Evolutionary conservation across 2,329 filamentous ascomycete species (phyloP).

Genomic region (Fusarium nematophilum): DNA sequence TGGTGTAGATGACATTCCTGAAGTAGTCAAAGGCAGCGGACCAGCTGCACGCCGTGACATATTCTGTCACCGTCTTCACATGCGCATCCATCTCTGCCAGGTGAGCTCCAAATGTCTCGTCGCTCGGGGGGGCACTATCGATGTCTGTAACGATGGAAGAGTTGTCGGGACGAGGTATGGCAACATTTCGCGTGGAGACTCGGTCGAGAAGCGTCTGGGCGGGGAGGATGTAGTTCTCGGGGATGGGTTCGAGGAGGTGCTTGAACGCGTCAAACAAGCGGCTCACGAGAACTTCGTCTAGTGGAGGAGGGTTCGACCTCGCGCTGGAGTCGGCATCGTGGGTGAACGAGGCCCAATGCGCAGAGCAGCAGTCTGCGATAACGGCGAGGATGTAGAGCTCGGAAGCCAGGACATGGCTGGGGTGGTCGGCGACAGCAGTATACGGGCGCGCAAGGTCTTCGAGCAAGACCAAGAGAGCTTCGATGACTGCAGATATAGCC

Average conservation of each 20-base stretch:
- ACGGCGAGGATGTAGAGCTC: constrained; percentile 73
- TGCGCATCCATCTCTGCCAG: constrained; percentile 63
- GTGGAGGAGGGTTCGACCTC: constrained; percentile 48
- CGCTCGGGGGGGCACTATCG: constrained; percentile 28
- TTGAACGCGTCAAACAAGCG: constrained; percentile 68
- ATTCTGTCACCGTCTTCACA: constrained; percentile 70
- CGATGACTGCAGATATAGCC: constrained; percentile 65
- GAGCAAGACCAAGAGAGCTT: constrained; percentile 66
- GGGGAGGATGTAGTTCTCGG: constrained; percentile 67
- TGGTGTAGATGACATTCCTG: constrained; percentile 61
- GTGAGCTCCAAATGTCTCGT: constrained; percentile 49
- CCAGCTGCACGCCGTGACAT: constrained; percentile 74
- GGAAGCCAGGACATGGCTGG: constrained; percentile 70
- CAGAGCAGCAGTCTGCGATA: constrained; percentile 72
- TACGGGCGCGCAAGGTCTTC: constrained; percentile 69
- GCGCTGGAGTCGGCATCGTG: constrained; percentile 36
- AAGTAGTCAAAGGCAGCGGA: constrained; percentile 68
- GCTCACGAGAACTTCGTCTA: constrained; percentile 63
- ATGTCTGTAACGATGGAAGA: constrained; percentile 29
- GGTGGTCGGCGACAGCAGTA: constrained; percentile 62
- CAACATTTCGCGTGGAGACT: constrained; percentile 51
- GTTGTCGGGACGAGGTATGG: constrained; percentile 47
- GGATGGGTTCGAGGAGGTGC: constrained; percentile 67
- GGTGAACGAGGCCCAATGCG: constrained; percentile 65
- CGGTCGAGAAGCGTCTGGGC: constrained; percentile 69